phyloP scores from a whole-genome alignment of 345 rosid genomes.

The Isatis tinctoria region DNA sequence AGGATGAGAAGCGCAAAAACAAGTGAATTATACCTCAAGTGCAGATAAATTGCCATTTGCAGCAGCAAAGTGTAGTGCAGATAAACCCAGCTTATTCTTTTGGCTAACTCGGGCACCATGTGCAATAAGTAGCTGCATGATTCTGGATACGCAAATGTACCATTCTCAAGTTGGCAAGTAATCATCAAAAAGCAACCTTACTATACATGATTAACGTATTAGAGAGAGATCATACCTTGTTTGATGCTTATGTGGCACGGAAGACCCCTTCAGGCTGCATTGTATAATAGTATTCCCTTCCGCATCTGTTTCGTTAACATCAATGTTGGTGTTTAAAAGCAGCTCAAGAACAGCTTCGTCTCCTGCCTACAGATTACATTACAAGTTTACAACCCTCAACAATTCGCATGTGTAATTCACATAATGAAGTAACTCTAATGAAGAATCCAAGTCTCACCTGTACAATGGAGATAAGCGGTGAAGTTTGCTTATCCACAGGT shows the following conservation, averaged over 20 bases:
- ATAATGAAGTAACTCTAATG: not conserved
- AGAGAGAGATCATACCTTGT: conserved; percentile 40
- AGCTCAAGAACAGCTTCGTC: conserved; percentile 66
- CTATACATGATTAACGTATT: too few relatives aligned
- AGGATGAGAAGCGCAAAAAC: too few relatives aligned
- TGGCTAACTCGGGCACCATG: too few relatives aligned
- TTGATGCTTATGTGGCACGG: conserved; percentile 52
- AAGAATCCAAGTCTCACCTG: conserved; percentile 40
- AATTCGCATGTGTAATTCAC: not conserved
- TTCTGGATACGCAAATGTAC: too few relatives aligned
- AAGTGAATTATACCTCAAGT: too few relatives aligned
- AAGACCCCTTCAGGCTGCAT: conserved; percentile 56
- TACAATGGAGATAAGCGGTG: conserved; percentile 53
- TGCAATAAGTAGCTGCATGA: too few relatives aligned
- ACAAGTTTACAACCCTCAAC: not conserved
- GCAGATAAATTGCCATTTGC: too few relatives aligned
- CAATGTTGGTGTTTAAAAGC: conserved; percentile 53
- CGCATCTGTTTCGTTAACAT: conserved; percentile 58
- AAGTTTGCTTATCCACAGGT: conserved; percentile 37
- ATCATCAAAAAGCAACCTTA: too few relatives aligned
- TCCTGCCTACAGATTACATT: conserved; percentile 50
- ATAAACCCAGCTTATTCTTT: too few relatives aligned
- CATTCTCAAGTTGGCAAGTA: too few relatives aligned
- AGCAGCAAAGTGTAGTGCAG: too few relatives aligned
- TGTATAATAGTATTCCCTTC: conserved; percentile 77